Base-by-base conservation (phyloP, 257 asterid genomes). In the Capsicum pubescens region DNA sequence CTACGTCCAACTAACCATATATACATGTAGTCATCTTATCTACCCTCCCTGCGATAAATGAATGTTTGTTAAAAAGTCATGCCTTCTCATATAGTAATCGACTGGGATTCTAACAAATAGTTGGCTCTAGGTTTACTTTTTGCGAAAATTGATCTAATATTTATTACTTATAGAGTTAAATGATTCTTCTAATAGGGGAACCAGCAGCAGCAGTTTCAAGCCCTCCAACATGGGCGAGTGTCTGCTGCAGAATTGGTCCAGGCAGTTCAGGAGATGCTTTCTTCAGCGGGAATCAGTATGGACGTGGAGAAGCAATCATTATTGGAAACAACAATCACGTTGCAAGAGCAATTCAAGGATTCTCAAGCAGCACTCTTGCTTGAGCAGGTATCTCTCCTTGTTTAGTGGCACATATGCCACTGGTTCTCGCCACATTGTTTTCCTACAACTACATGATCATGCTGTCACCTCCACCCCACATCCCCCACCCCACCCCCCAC, bases 191-290 rank as follows among this genome's bases (percentile, higher is more conserved):
- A 56, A 50, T 59, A 70, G 78, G 88, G 70, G 86, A 55, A 82
- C 55, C 91, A 90, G 90, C 89, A 80, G 79, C 93, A 90, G 86
- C 93, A 91, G 21, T 86, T 87, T 88, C 90, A 89, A 78, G 97
- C 94, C 84, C 97, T 93, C 82, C 95, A 93, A 88, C 91, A 71
- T 83, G 99, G 99, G 59, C 90, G 90, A 56, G 99, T 95, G 74
- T 93, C 99, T 71, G 94, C 98, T 76, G 90, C 92, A 64, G 99
- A 95, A 90, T 89, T 95, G 83, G 98, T 95, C 82, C 97, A 92
- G 88, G 98, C 99, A 63, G 98, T 95, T 84, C 97, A 92, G 87
- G 99, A 95, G 85, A 93, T 95, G 99, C 98, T 95, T 88, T 92
- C 93, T 84, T 92, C 98, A 32, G 99, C 97, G 83, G 99, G 98